Evolutionary conservation across 2,329 filamentous ascomycete genomes (phyloP).

Genomic region (Ceratocystis alfenasii): DNA sequence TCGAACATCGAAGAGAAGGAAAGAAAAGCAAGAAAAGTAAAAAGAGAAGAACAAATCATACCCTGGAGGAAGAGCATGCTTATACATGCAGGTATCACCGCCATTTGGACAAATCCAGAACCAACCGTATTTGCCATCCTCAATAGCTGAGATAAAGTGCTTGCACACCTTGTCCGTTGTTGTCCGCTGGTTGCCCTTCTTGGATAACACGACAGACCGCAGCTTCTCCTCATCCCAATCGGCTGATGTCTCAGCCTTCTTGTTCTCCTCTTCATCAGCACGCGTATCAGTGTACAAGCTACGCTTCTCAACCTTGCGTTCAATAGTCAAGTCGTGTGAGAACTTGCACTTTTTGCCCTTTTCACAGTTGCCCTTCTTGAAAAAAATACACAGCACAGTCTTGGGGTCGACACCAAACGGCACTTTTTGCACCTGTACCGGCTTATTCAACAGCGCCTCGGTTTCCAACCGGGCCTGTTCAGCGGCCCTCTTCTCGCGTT

Average conservation of each 20-base stretch:
- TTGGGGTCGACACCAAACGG: conserved; percentile 97
- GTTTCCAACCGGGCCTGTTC: conserved; percentile 73
- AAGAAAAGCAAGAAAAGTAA: background rate
- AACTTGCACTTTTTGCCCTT: conserved; percentile 99
- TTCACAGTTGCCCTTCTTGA: conserved; percentile 92
- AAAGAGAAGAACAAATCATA: conserved; percentile 38
- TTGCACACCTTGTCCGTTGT: conserved; percentile 99
- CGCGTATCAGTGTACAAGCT: conserved; percentile 80
- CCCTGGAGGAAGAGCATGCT: conserved; percentile 88
- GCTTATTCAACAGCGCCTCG: conserved; percentile 74
- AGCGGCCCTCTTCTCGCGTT: conserved; percentile 82
- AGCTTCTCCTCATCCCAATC: conserved; percentile 98
- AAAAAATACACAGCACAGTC: conserved; percentile 92
- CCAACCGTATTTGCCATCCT: conserved; percentile 98
- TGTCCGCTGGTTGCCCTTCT: conserved; percentile 93
- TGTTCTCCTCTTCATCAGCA: conserved; percentile 59
- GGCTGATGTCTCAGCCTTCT: conserved; percentile 84
- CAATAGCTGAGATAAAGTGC: conserved; percentile 91
- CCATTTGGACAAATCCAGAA: conserved; percentile 98
- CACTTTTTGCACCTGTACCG: conserved; percentile 92
- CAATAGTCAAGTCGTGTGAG: conserved; percentile 76
- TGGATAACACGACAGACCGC: conserved; percentile 77
- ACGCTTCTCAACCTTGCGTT: conserved; percentile 85
- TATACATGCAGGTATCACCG: conserved; percentile 97
- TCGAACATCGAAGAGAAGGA: background rate